A percentile compares a stretch with the other conserved stretches of the same genome.
Evolutionary conservation across 2,329 filamentous ascomycete genomes (phyloP).

Genomic region (Thielaviopsis populi): DNA sequence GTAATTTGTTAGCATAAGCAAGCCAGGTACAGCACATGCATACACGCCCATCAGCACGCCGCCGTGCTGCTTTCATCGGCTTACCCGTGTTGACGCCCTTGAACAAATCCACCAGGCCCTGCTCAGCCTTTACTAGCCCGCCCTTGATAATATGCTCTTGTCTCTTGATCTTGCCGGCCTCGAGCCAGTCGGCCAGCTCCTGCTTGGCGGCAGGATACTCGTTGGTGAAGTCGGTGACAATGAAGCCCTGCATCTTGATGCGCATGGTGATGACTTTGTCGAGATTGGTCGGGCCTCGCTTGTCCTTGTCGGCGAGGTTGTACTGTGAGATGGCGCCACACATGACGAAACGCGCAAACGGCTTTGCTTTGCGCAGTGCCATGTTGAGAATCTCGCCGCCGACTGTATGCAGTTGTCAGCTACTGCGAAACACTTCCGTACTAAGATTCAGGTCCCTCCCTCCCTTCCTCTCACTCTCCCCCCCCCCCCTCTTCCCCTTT

Average conservation of each 20-base stretch:
- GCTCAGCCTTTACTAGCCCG: conserved; percentile 48
- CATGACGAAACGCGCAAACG: conserved; percentile 50
- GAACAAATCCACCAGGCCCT: conserved; percentile 49
- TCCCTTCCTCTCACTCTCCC: conserved; percentile 10
- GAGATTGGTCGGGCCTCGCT: conserved; percentile 42
- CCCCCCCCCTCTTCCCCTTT: conserved; percentile 16
- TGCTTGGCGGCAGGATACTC: conserved; percentile 43
- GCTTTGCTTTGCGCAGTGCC: conserved; percentile 47
- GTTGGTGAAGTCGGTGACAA: conserved; percentile 51
- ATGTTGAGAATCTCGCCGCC: conserved; percentile 56
- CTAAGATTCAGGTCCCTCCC: not conserved
- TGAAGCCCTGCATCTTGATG: conserved; percentile 54
- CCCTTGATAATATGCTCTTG: conserved; percentile 57
- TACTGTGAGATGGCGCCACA: conserved; percentile 59
- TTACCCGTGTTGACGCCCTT: conserved; percentile 56
- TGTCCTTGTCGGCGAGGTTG: conserved; percentile 35
- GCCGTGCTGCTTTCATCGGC: conserved; percentile 15
- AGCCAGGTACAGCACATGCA: not conserved
- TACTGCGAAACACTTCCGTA: conserved; percentile 9
- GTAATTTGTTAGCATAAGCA: not conserved
- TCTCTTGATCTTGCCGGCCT: conserved; percentile 55
- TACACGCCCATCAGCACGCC: no score
- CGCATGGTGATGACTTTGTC: conserved; percentile 38
- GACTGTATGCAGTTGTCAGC: conserved; percentile 25
- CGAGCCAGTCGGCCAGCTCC: conserved; percentile 52